These are phyloP conservation scores for Alternaria postmessia DNA, from an alignment of 2,329 filamentous ascomycete genomes.

Conservation along the genomic window DNA sequence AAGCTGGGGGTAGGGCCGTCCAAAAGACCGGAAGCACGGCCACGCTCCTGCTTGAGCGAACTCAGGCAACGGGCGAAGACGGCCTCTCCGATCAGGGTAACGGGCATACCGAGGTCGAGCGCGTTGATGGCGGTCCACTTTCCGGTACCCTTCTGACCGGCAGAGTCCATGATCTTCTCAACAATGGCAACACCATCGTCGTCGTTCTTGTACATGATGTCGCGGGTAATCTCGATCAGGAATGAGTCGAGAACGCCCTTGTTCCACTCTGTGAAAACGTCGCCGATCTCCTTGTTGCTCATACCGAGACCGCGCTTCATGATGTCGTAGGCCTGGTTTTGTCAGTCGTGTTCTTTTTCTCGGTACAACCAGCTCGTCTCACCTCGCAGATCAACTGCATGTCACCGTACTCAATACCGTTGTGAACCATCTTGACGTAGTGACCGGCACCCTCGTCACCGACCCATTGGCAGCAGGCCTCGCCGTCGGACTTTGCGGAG, in stretches of 20 bases:
- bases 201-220: conserved; percentile 98
- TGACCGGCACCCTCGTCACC: conserved; percentile 99
- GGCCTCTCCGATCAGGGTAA: conserved; percentile 96
- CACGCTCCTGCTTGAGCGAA: conserved; percentile 92
- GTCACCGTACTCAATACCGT: conserved; percentile 99
- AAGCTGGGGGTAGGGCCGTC: conserved; percentile 80
- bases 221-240: conserved; percentile 98
- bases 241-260: conserved; percentile 96
- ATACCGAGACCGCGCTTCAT: conserved; percentile 97
- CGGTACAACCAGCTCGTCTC: conserved; percentile 42
- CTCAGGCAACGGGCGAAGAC: conserved; percentile 95
- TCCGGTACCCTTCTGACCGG: conserved; percentile 98
- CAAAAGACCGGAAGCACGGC: conserved; percentile 80
- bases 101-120: conserved; percentile 96
- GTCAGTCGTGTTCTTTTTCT: conserved; percentile 17
- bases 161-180: conserved; percentile 99
- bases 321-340: conserved; percentile 90
- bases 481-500: conserved; percentile 94
- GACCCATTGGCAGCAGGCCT: conserved; percentile 99
- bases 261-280: conserved; percentile 96
- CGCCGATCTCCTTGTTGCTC: conserved; percentile 91
- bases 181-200: conserved; percentile 89
- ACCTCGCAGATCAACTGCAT: conserved; percentile 99
- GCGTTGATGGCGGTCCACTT: conserved; percentile 99
- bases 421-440: conserved; percentile 99